Percentiles rank a stretch among this genome's conserved stretches.
These are phyloP conservation scores for Fusarium equiseti DNA, from an alignment of 2,329 filamentous ascomycete species.

Conservation along the genomic window DNA sequence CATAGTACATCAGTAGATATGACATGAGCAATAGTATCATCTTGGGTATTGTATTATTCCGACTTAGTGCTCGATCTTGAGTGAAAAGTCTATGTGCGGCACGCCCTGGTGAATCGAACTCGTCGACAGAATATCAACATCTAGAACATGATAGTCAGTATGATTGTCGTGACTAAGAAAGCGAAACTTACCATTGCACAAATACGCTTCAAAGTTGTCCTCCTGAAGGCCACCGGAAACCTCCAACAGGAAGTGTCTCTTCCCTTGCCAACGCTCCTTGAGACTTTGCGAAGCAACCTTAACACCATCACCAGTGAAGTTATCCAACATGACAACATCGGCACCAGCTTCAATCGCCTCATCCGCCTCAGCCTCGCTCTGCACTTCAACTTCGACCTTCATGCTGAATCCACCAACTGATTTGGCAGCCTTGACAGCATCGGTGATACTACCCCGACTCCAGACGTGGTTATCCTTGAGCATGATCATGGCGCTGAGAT, in stretches of 20 bases:
- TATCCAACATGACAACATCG: conserved; percentile 97
- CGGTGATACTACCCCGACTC: conserved; percentile 86
- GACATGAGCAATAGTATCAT: background rate
- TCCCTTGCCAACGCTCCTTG: conserved; percentile 83
- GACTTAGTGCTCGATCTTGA: conserved; percentile 77
- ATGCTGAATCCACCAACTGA: conserved; percentile 87
- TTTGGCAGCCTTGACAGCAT: conserved; percentile 86
- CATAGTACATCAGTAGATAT: background rate
- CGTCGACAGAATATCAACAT: conserved; percentile 95
- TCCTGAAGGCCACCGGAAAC: conserved; percentile 90
- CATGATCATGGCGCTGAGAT: conserved; percentile 96
- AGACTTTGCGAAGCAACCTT: conserved; percentile 78
- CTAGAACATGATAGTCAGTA: conserved; percentile 56
- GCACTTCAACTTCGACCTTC: conserved; percentile 97
- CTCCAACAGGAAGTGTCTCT: conserved; percentile 83
- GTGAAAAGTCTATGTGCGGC: conserved; percentile 91
- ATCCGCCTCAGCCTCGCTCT: conserved; percentile 87
- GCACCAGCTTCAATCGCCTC: conserved; percentile 92
- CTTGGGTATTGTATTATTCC: conserved; percentile 22
- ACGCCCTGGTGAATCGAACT: conserved; percentile 98
- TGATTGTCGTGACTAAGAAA: background rate
- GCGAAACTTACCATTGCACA: conserved; percentile 72
- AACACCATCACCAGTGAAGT: conserved; percentile 86
- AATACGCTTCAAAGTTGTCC: conserved; percentile 85
- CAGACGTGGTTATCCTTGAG: conserved; percentile 99